Percentiles rank a stretch among this genome's conserved stretches.
Evolutionary conservation across 345 rosid genomes (phyloP).

Genomic region (Rhizophora mangle): DNA sequence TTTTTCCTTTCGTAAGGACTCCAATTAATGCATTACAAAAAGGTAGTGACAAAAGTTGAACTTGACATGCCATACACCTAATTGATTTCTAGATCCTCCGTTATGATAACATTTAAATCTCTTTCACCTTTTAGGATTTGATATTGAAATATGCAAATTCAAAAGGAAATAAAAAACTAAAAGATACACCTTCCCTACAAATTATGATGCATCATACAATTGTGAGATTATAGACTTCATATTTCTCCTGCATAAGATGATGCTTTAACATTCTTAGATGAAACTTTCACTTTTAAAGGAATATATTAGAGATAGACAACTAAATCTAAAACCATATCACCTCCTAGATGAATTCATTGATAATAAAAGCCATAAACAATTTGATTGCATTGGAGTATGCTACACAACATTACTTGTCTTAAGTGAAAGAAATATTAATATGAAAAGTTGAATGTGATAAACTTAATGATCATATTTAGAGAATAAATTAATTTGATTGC

Average conservation of each 20-base stretch:
- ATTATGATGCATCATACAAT: constrained; percentile 29
- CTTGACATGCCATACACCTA: not conserved
- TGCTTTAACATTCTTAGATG: constrained; percentile 12
- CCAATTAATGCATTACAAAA: not conserved
- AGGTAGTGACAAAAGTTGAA: not conserved
- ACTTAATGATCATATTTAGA: too few species aligned
- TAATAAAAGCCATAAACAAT: not conserved
- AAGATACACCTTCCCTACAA: constrained; percentile 28
- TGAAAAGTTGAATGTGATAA: too few species aligned
- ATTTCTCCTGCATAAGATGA: constrained; percentile 29
- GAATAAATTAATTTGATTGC: too few species aligned
- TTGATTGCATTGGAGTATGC: too few species aligned
- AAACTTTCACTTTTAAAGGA: constrained; percentile 1
- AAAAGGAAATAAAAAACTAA: constrained; percentile 6
- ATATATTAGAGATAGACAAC: not conserved
- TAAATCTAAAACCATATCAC: not conserved
- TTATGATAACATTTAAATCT: not conserved
- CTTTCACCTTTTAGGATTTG: not conserved
- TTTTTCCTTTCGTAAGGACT: too few species aligned
- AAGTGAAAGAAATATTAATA: too few species aligned
- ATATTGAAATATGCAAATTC: not conserved
- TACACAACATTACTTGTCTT: too few species aligned
- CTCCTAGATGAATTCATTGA: not conserved
- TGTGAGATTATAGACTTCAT: constrained; percentile 31
- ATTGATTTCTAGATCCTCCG: not conserved